Conservation (phyloP, 192 early-diverging fungal genomes). For the Ambispora gerdemannii region DNA sequence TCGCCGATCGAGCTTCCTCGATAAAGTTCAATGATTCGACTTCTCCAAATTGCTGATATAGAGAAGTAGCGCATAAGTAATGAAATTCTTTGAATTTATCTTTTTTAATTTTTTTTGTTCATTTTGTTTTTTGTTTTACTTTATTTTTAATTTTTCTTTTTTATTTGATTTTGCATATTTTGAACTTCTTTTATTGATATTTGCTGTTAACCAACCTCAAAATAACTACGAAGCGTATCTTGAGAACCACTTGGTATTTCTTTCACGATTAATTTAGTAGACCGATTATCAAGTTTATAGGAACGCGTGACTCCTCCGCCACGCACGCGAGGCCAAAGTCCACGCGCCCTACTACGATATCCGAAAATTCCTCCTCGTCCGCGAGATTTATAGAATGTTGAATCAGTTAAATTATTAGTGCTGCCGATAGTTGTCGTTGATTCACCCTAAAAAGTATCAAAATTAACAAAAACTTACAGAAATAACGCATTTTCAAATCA, state of each 20-base stretch:
- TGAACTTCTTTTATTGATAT: background rate
- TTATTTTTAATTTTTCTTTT: background rate
- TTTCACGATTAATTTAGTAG: conserved; percentile 64
- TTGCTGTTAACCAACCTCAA: conserved; percentile 53
- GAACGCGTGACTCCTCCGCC: conserved; percentile 45
- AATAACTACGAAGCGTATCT: conserved; percentile 52
- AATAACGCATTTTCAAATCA: no score
- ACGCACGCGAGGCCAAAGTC: conserved; percentile 37
- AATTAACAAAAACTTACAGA: background rate
- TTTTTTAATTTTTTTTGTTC: background rate
- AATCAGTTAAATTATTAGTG: conserved; percentile 29
- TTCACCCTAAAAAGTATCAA: background rate
- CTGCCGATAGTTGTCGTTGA: background rate
- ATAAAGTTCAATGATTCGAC: conserved; percentile 43
- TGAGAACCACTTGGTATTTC: conserved; percentile 46
- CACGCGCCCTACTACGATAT: conserved; percentile 48
- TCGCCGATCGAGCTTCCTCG: conserved; percentile 42
- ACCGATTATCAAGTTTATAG: conserved; percentile 66
- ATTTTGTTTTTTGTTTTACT: background rate
- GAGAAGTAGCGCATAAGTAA: background rate
- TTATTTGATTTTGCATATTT: background rate
- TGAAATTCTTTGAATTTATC: background rate
- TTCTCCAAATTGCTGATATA: conserved; percentile 47
- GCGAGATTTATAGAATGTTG: conserved; percentile 28
- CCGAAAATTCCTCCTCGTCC: conserved; percentile 48